A percentile compares a stretch with the other conserved stretches of the same genome.
Conservation (phyloP, 257 asterid genomes). For the Apocynum venetum region DNA sequence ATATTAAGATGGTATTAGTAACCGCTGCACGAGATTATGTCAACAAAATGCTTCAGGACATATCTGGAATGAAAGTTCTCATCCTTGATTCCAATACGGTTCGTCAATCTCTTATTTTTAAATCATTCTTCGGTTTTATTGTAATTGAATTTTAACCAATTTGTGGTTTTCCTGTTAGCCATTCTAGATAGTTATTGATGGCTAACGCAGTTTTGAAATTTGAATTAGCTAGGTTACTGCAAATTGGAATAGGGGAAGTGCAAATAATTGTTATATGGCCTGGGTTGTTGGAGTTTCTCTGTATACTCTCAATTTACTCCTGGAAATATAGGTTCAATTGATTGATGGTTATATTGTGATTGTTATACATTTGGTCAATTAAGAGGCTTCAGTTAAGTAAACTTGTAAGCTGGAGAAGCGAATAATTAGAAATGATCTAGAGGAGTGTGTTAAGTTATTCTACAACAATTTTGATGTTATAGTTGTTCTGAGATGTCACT, state of each 20-base stretch:
- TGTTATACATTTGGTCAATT: neutral
- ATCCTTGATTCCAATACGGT: slow-evolving; percentile 90
- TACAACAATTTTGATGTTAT: neutral
- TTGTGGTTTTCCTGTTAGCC: neutral
- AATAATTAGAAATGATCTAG: neutral
- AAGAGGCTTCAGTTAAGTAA: neutral
- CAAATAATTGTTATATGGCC: neutral
- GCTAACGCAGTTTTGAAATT: neutral
- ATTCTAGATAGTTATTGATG: neutral
- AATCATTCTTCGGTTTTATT: too few relatives aligned
- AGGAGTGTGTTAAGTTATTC: neutral
- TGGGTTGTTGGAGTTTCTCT: neutral
- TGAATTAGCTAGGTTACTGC: neutral
- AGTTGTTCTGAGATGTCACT: neutral
- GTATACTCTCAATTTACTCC: neutral
- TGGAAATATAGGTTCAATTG: neutral
- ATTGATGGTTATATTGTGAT: neutral
- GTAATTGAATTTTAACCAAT: too few relatives aligned
- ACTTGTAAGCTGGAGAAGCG: neutral
- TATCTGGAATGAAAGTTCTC: slow-evolving; percentile 97
- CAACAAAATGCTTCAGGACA: slow-evolving; percentile 86
- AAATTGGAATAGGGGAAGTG: neutral
- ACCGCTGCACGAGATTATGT: slow-evolving; percentile 71
- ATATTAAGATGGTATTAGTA: slow-evolving; percentile 58
- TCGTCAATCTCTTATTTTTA: neutral